Percentiles rank a stretch among this genome's conserved stretches.
These are phyloP conservation scores for Chaetomiaceae sp. DNA, from an alignment of 2,329 filamentous ascomycete genomes.

Conservation along the genomic window DNA sequence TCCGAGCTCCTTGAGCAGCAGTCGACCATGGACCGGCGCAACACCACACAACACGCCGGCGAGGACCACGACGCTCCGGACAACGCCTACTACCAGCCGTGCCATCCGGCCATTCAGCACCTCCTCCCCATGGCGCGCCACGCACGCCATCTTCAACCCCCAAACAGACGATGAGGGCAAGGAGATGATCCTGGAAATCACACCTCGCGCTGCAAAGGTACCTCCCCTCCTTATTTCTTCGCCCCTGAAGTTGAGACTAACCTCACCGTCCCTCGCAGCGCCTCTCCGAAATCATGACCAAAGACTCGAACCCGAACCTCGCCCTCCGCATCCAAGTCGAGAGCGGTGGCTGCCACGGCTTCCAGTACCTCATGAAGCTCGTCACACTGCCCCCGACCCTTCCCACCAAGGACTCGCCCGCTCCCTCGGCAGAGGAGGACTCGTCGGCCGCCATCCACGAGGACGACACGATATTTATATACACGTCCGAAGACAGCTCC, in stretches of 20 bases:
- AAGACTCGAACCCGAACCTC: conserved; percentile 69
- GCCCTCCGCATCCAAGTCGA: conserved; percentile 90
- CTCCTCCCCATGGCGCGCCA: conserved; percentile 37
- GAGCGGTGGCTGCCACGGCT: conserved; percentile 92
- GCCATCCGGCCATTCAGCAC: conserved; percentile 34
- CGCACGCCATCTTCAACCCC: conserved; percentile 61
- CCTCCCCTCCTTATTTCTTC: background rate
- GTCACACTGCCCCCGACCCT: conserved; percentile 52
- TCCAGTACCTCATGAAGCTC: conserved; percentile 93
- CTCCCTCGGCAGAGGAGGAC: conserved; percentile 26
- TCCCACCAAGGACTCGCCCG: conserved; percentile 17
- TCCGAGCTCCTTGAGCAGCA: background rate
- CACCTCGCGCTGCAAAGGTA: conserved; percentile 75
- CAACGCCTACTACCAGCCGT: background rate
- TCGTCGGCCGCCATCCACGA: conserved; percentile 45
- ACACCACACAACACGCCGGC: conserved; percentile 10
- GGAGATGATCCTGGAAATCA: conserved; percentile 80
- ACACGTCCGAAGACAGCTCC: conserved; percentile 47
- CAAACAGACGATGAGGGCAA: conserved; percentile 77
- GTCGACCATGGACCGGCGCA: background rate
- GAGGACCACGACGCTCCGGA: background rate
- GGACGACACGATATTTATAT: conserved; percentile 87
- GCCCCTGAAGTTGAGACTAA: conserved; percentile 1
- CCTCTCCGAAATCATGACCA: conserved; percentile 69
- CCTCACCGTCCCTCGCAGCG: conserved; percentile 45